A percentile compares a stretch with the other conserved stretches of the same genome.
Conservation (phyloP, 441 rosid species). For the Mallotus japonicus region DNA sequence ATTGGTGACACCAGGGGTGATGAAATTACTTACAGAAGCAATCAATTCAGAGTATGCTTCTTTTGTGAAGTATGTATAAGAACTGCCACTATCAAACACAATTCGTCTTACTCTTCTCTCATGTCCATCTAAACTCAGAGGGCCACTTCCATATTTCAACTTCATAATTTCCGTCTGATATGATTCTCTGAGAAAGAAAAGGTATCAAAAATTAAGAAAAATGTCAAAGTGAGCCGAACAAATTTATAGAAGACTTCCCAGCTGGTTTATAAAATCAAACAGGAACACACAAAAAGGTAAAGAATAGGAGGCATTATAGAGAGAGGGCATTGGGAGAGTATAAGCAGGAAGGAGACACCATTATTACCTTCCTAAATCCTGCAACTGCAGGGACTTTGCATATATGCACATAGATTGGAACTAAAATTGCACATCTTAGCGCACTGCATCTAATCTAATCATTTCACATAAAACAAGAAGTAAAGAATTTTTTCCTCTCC, state of each 20-base stretch:
- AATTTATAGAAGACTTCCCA: slow-evolving; percentile 1
- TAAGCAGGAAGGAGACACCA: not conserved
- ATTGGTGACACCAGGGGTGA: not conserved
- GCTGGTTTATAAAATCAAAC: not conserved
- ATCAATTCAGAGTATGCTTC: slow-evolving; percentile 66
- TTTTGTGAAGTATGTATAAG: slow-evolving; percentile 81
- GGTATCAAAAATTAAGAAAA: slow-evolving; percentile 7
- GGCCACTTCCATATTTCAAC: slow-evolving; percentile 59
- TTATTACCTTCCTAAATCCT: not conserved
- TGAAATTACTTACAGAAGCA: slow-evolving; percentile 54
- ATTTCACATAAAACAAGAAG: not conserved
- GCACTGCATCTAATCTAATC: not conserved
- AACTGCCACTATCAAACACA: slow-evolving; percentile 86
- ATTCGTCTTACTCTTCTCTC: slow-evolving; percentile 40
- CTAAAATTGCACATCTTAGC: not conserved
- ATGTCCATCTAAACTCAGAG: slow-evolving; percentile 47
- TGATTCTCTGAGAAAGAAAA: slow-evolving; percentile 45
- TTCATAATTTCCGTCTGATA: slow-evolving; percentile 55
- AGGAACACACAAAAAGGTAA: not conserved
- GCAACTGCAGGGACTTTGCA: not conserved
- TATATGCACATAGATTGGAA: not conserved
- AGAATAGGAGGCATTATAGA: not conserved
- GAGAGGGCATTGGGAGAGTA: not conserved
- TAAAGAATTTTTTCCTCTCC: not conserved
- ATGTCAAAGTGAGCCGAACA: slow-evolving; percentile 1